These are phyloP conservation scores for Centaurea solstitialis DNA, from an alignment of 129 eudicot genomes.

Conservation along the genomic window DNA sequence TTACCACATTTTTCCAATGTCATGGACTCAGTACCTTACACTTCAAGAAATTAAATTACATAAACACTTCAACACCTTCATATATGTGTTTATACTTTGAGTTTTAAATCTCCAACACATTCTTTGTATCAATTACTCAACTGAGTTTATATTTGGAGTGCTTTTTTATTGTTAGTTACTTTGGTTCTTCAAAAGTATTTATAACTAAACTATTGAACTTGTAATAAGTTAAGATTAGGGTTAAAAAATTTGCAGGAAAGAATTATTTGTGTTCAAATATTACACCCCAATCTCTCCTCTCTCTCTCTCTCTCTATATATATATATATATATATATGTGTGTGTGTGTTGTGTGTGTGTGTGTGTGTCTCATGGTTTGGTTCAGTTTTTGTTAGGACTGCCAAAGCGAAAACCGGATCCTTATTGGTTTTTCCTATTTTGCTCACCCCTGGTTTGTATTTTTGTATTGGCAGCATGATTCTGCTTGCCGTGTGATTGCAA, in stretches of 20 bases:
- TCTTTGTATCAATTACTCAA: not conserved
- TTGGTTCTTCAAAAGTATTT: not conserved
- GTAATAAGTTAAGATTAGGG: not conserved
- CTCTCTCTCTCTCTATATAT: not conserved
- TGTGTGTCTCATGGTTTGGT: not conserved
- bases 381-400: not conserved
- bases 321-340: not conserved
- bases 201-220: not conserved
- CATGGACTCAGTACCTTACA: not conserved
- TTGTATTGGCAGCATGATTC: slow-evolving; percentile 87
- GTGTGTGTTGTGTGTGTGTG: not conserved
- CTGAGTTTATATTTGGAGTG: not conserved
- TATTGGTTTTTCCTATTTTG: not conserved
- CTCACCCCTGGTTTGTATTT: not conserved
- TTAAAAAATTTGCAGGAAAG: not conserved
- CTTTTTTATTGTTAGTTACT: not conserved
- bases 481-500: slow-evolving; percentile 98
- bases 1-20: not conserved
- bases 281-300: not conserved
- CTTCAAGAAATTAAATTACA: not conserved
- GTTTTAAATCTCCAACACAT: not conserved
- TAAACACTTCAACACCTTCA: not conserved
- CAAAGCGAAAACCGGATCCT: not conserved
- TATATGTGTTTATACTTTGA: not conserved
- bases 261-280: not conserved